A percentile compares a stretch with the other conserved stretches of the same genome.
phyloP scores from a whole-genome alignment of 371 early-diverging fungal species.

The Apophysomyces sp. region DNA sequence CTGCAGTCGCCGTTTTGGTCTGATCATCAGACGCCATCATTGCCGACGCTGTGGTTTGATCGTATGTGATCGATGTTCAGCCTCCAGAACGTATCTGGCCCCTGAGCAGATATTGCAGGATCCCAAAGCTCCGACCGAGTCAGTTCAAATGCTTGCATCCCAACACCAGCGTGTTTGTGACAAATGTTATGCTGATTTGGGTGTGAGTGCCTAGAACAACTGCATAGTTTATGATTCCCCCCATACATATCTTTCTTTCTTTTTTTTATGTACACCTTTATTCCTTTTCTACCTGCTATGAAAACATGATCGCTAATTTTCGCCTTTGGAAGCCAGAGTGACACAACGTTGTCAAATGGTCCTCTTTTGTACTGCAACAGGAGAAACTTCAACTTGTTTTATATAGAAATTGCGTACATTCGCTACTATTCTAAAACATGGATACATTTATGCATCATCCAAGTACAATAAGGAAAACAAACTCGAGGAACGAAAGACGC shows the following conservation, averaged over 20 bases:
- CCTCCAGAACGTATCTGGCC: slow-evolving; percentile 44
- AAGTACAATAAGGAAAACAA: too few relatives aligned
- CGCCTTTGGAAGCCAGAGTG: too few relatives aligned
- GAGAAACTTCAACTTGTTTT: too few relatives aligned
- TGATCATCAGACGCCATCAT: slow-evolving; percentile 70
- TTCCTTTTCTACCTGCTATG: too few relatives aligned
- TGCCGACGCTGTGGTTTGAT: slow-evolving; percentile 79
- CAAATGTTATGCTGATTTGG: slow-evolving; percentile 28
- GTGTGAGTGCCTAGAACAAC: slow-evolving; percentile 9
- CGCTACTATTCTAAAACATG: too few relatives aligned
- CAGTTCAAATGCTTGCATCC: slow-evolving; percentile 18
- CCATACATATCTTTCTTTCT: not conserved
- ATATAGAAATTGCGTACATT: too few relatives aligned
- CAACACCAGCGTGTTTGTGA: slow-evolving; percentile 54
- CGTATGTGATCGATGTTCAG: slow-evolving; percentile 71
- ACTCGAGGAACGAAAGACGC: too few relatives aligned
- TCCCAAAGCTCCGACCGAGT: slow-evolving; percentile 22
- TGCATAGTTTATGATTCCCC: not conserved
- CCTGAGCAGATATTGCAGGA: slow-evolving; percentile 47
- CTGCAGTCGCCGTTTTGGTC: slow-evolving; percentile 60
- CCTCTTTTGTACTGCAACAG: too few relatives aligned
- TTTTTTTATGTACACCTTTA: not conserved
- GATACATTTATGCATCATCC: too few relatives aligned
- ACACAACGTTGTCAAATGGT: too few relatives aligned
- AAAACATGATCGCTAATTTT: too few relatives aligned